phyloP scores from a whole-genome alignment of 2,329 filamentous ascomycete genomes.

The Sclerotiophoma versabilis region DNA sequence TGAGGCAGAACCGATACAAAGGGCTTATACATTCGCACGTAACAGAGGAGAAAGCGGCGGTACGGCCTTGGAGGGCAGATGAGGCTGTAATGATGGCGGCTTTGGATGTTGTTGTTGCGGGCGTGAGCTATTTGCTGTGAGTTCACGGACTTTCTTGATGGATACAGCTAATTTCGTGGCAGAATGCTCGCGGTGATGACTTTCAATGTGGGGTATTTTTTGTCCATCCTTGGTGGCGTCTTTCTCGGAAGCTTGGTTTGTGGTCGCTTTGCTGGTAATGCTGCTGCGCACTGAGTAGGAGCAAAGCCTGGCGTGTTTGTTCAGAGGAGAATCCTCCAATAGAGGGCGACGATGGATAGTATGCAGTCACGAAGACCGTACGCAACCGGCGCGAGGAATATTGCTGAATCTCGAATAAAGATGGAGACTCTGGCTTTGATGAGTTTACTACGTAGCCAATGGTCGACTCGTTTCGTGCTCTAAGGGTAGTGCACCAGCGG shows the following conservation, averaged over 20 bases:
- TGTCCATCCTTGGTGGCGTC: constrained; percentile 74
- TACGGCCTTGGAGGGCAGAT: constrained; percentile 76
- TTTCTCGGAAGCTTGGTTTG: constrained; percentile 83
- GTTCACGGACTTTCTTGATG: constrained; percentile 46
- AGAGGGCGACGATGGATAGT: too few species aligned
- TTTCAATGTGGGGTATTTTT: constrained; percentile 82
- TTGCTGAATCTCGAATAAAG: too few species aligned
- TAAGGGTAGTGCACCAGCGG: too few species aligned
- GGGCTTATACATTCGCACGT: constrained; percentile 68
- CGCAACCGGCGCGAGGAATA: too few species aligned
- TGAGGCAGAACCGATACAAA: constrained; percentile 73
- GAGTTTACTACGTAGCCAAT: too few species aligned
- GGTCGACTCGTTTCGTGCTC: too few species aligned
- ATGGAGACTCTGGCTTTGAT: too few species aligned
- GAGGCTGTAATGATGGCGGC: constrained; percentile 75
- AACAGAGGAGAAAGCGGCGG: constrained; percentile 51
- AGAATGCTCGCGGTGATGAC: constrained; percentile 94
- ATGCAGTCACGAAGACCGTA: too few species aligned
- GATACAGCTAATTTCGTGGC: constrained; percentile 3
- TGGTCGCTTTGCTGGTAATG: constrained; percentile 64
- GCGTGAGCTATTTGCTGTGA: constrained; percentile 84
- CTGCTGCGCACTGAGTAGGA: constrained; percentile 12
- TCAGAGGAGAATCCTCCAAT: too few species aligned
- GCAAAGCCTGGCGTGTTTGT: too few species aligned
- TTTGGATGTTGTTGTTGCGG: constrained; percentile 74